Base-by-base conservation (phyloP, 805 yeast genomes). In the Lachancea dasiensis region DNA sequence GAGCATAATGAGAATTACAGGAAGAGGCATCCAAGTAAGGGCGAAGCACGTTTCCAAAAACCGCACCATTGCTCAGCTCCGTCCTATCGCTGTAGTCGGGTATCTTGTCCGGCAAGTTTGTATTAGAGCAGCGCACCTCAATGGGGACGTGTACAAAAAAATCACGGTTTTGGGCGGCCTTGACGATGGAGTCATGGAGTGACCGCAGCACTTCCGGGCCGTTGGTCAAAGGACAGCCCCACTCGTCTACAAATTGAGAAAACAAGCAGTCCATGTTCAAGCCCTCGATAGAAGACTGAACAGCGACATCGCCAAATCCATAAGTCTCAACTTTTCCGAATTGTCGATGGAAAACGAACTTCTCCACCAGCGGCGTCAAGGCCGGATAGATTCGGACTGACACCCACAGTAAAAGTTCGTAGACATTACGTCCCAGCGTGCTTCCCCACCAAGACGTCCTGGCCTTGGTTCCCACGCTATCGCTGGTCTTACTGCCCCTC, bases 201-300 rank as follows among this genome's bases (percentile, higher is more conserved):
- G 79, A 68, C 36, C 68, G 63, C 46, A 89, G 69, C 14, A 82
- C 79, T 36, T 77, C 81, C 6, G 80, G 80, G 4, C 97, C 97
- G 46, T 77, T 73, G 17, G 64, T 71, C 54, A 90, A 65, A 15
- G 97, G 97, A 34, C 94, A 76, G n/a, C 92, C 87, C 97, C 97
- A 90, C 64, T 90, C 98, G 56, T 89, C 79, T 35, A 90, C 97
- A 63, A 79, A 89, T 61, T 90, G 98, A 30, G 87, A 79, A 61
- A 86, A 90, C 49, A 90, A 67, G 60, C 97, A 92, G 65, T 92
- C 97, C 95, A 90, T 86, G 60, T 85, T 86, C 52, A 90, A 75
- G 5, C 90, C 95, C 42, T 82, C 85, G 31, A 85, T 90, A 3
- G 95, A 81, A 41, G 75, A 73, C 52, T 81, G 86, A 8, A 89